A percentile compares a stretch with the other conserved stretches of the same genome.
Evolutionary conservation across 2,329 filamentous ascomycete species (phyloP).

Genomic region (Cladophialophora psammophila): DNA sequence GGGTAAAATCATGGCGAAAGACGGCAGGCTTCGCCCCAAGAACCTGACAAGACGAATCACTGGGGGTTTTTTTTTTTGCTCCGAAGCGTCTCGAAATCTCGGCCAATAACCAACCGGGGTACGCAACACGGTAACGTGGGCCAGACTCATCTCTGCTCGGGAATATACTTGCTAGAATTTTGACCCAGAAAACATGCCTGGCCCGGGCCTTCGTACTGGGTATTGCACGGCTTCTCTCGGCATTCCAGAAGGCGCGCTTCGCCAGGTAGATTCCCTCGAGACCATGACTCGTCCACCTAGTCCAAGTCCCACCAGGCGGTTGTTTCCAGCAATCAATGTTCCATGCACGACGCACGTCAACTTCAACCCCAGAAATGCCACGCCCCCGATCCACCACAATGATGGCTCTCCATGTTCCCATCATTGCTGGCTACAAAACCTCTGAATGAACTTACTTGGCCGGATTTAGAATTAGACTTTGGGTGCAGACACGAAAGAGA

Average conservation of each 20-base stretch:
- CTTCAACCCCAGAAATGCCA: neutral
- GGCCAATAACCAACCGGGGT: neutral
- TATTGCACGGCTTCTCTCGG: constrained; percentile 10
- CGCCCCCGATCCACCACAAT: neutral
- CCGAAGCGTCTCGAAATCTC: constrained; percentile 3
- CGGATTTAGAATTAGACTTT: neutral
- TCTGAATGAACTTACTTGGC: neutral
- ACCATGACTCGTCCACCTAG: neutral
- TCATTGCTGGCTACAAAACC: neutral
- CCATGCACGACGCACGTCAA: constrained; percentile 3
- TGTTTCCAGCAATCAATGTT: neutral
- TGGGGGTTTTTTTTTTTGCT: constrained; percentile 4
- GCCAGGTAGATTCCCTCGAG: neutral
- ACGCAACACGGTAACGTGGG: neutral
- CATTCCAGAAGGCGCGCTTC: constrained; percentile 8
- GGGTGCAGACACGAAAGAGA: neutral
- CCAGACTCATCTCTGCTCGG: neutral
- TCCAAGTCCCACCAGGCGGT: constrained; percentile 1
- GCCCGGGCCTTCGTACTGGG: neutral
- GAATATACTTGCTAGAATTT: neutral
- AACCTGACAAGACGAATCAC: neutral
- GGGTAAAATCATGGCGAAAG: neutral
- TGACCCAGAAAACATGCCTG: neutral
- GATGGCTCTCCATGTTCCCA: neutral
- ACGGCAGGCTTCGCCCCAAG: neutral